phyloP scores from a whole-genome alignment of 257 asterid species.

The Ajuga chamaepitys region DNA sequence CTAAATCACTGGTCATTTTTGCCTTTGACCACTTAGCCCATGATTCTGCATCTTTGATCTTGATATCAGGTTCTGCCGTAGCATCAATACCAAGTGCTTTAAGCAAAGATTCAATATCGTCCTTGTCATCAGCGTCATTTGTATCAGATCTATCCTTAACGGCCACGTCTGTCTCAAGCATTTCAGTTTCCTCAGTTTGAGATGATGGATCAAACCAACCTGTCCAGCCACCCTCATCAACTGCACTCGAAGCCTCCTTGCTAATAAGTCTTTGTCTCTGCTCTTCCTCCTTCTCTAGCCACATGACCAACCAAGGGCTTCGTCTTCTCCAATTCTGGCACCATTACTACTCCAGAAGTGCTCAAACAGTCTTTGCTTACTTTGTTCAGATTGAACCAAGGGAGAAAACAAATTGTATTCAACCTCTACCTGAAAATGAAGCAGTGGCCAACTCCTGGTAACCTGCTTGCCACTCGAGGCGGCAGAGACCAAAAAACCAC shows the following conservation, averaged over 20 bases:
- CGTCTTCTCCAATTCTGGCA: too few species aligned
- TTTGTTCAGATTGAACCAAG: slow-evolving; percentile 73
- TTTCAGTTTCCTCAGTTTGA: slow-evolving; percentile 38
- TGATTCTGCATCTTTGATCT: too few species aligned
- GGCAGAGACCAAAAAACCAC: slow-evolving; percentile 71
- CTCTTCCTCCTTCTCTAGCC: too few species aligned
- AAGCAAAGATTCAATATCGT: slow-evolving; percentile 78
- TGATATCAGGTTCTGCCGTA: too few species aligned
- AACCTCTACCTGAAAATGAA: slow-evolving; percentile 81
- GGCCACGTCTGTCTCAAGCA: slow-evolving; percentile 29
- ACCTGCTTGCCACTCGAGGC: slow-evolving; percentile 96
- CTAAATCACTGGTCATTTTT: too few species aligned
- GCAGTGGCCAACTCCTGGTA: slow-evolving; percentile 94
- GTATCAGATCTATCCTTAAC: slow-evolving; percentile 46
- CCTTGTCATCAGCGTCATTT: slow-evolving; percentile 47
- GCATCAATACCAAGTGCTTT: too few species aligned
- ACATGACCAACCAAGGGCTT: too few species aligned
- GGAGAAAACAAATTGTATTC: slow-evolving; percentile 84
- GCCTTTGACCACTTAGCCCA: too few species aligned
- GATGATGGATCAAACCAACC: slow-evolving; percentile 85
- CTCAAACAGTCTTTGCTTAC: slow-evolving; percentile 74
- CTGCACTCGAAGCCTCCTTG: slow-evolving; percentile 49
- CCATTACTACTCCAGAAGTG: too few species aligned
- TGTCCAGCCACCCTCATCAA: slow-evolving; percentile 91
- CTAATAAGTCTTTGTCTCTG: slow-evolving; percentile 55